phyloP scores from a whole-genome alignment of 768 basidiomycete species.

The Wakefieldia striispora region DNA sequence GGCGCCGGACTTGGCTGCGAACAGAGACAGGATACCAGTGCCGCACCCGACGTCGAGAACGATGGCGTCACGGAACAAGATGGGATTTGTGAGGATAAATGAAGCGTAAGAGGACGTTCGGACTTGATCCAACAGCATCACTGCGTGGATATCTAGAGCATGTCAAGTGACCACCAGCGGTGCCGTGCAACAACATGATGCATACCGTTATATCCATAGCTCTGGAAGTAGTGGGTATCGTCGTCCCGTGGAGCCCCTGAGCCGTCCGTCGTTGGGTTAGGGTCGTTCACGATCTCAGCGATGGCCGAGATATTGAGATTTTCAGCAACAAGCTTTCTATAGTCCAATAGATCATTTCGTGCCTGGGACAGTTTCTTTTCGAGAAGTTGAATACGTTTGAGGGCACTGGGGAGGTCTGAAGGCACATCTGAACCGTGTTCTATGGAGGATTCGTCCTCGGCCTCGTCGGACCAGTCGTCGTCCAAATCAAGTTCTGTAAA shows the following conservation, averaged over 20 bases:
- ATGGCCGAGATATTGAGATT: constrained; percentile 48
- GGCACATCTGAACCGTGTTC: constrained; percentile 16
- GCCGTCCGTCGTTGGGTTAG: constrained; percentile 18
- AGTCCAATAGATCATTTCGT: constrained; percentile 61
- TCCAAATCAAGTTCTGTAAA: constrained; percentile 59
- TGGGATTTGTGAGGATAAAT: constrained; percentile 82
- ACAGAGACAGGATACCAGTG: constrained; percentile 87
- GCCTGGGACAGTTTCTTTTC: constrained; percentile 61
- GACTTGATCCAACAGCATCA: constrained; percentile 96
- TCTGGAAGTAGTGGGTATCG: constrained; percentile 92
- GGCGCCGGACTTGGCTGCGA: constrained; percentile 87
- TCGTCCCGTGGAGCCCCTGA: constrained; percentile 57
- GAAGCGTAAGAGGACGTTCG: constrained; percentile 91
- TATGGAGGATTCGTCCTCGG: background rate
- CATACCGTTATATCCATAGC: constrained; percentile 84
- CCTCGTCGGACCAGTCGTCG: constrained; percentile 73
- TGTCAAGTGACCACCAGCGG: background rate
- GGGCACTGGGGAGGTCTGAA: constrained; percentile 32
- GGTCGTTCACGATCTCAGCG: constrained; percentile 42
- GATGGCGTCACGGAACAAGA: constrained; percentile 76
- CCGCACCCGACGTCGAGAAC: constrained; percentile 98
- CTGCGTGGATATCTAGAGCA: constrained; percentile 80
- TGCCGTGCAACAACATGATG: background rate
- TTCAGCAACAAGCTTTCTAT: constrained; percentile 53
- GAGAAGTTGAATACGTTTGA: constrained; percentile 52